A percentile compares a stretch with the other conserved stretches of the same genome.
Evolutionary conservation across 306 rosid species (phyloP).

Genomic region (Trifolium subterraneum): DNA sequence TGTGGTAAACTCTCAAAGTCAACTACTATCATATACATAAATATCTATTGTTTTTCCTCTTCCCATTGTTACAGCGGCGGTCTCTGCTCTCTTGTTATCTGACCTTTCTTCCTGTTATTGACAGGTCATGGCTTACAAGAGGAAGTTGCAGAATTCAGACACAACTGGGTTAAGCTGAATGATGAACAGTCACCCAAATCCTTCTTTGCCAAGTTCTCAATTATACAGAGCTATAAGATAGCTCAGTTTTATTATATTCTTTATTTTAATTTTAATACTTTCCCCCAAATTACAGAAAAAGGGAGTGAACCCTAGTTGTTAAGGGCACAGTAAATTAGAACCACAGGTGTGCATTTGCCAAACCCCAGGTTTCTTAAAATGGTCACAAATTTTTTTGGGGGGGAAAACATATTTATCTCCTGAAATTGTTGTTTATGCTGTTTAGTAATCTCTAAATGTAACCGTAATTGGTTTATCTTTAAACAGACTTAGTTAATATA

Average conservation of each 20-base stretch:
- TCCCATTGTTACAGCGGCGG: background rate
- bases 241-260: conserved; percentile 21
- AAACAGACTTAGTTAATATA: conserved; percentile 4
- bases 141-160: conserved; percentile 45
- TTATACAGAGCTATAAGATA: conserved; percentile 31
- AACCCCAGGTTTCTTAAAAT: conserved; percentile 12
- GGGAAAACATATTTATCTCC: background rate
- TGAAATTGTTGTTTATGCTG: conserved; percentile 9
- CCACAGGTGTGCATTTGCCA: conserved; percentile 32
- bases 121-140: conserved; percentile 75
- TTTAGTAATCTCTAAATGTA: background rate
- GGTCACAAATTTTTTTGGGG: background rate
- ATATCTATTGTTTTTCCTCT: background rate
- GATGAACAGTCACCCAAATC: conserved; percentile 14
- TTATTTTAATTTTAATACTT: background rate
- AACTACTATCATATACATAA: background rate
- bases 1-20: conserved; percentile 59
- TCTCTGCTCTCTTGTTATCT: conserved; percentile 1
- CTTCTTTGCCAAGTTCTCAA: conserved; percentile 26
- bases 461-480: background rate
- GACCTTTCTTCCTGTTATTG: background rate
- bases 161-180: conserved; percentile 38
- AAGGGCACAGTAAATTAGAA: conserved; percentile 35
- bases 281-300: conserved; percentile 23
- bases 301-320: conserved; percentile 22